Conservation (phyloP, 176 grass and related monocot species). For the Cymbopogon citratus region DNA sequence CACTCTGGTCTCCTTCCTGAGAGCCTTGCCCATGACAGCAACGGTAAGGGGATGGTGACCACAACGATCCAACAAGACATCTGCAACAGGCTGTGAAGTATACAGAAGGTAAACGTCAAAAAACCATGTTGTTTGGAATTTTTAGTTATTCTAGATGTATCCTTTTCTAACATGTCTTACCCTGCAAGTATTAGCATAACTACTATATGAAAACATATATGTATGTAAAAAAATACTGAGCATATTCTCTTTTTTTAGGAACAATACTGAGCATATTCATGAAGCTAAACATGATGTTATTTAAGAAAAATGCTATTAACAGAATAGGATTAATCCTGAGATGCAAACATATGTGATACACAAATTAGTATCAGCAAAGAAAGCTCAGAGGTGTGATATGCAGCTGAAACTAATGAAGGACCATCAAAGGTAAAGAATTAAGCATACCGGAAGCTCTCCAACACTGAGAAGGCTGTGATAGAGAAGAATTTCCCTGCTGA, state of each 20-base stretch:
- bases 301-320: background rate
- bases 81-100: conserved; percentile 42
- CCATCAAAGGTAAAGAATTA: background rate
- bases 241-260: too few species aligned
- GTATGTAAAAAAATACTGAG: background rate
- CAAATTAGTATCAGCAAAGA: background rate
- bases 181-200: background rate
- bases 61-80: conserved; percentile 50
- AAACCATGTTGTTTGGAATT: background rate
- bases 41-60: conserved; percentile 84
- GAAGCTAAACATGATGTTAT: background rate
- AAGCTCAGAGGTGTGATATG: background rate
- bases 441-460: conserved; percentile 62
- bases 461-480: conserved; percentile 55
- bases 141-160: background rate
- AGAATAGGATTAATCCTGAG: conserved; percentile 1
- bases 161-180: background rate
- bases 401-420: background rate
- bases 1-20: conserved; percentile 64
- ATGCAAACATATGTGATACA: background rate
- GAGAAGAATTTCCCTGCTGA: conserved; percentile 72
- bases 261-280: background rate
- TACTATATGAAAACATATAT: background rate
- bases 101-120: background rate
- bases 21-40: conserved; percentile 81